Percentiles rank a stretch among this genome's conserved stretches.
phyloP scores from a whole-genome alignment of 139 green algal species.

The Coelastrella sp. region DNA sequence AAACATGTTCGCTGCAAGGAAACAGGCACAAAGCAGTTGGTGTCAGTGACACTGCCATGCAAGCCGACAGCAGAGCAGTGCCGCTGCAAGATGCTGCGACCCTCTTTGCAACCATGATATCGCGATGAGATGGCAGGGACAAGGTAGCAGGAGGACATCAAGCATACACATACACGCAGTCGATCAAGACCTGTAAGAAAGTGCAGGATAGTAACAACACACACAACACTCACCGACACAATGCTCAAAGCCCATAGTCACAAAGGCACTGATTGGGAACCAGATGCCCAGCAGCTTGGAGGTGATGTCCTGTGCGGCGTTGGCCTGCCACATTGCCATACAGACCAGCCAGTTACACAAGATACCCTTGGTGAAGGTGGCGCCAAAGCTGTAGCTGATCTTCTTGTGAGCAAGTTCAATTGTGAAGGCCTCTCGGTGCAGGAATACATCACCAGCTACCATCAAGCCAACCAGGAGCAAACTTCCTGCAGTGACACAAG shows the following conservation, averaged over 20 bases:
- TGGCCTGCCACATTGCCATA: constrained; percentile 83
- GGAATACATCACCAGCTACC: constrained; percentile 49
- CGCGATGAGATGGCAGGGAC: too few relatives aligned
- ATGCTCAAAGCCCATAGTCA: constrained; percentile 51
- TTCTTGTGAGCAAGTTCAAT: constrained; percentile 45
- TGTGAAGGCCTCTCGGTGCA: constrained; percentile 32
- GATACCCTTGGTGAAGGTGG: constrained; percentile 75
- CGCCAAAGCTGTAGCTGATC: constrained; percentile 33
- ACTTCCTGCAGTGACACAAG: background rate
- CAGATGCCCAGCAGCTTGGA: constrained; percentile 81
- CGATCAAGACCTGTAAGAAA: too few relatives aligned
- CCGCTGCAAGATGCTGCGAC: too few relatives aligned
- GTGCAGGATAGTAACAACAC: background rate
- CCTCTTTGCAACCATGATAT: too few relatives aligned
- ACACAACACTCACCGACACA: background rate
- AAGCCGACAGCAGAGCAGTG: background rate
- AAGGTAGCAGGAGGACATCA: too few relatives aligned
- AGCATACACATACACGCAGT: too few relatives aligned
- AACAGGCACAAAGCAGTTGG: background rate
- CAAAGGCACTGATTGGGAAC: constrained; percentile 83
- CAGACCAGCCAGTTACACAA: constrained; percentile 93
- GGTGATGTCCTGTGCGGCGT: constrained; percentile 61
- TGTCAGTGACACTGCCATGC: background rate
- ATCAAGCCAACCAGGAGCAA: constrained; percentile 47
- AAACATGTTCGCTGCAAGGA: constrained; percentile 75